Evolutionary conservation across 805 yeast genomes (phyloP), one percentile per base, ranked within the genome.

Genomic region (baker's yeast (Saccharomyces cerevisiae)): DNA sequence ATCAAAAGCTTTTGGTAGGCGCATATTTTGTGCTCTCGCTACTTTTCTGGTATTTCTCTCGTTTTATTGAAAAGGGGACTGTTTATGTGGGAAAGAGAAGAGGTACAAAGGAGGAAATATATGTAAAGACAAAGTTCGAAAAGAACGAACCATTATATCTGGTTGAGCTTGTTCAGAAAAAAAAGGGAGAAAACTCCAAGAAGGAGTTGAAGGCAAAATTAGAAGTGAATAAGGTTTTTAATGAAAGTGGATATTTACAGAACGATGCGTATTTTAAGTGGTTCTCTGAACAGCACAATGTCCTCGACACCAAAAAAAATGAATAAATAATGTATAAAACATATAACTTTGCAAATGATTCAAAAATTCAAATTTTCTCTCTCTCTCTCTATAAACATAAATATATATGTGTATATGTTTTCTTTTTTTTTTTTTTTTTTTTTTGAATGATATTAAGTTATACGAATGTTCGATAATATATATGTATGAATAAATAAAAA

Each of bases 81-180:
- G 71, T 75, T 46, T 82, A 76, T 62, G 59, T 67, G 17, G 87
- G 85, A 0, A 60, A 63, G 27, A 66, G 65, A 26, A 61, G 60
- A 27, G 64, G 68, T 11, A 63, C 68, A 17, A 29, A 41, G 6
- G 47, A 46, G 22, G 72, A 70, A 55, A 59, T 76, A 6, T 56
- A 53, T 21, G 62, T 73, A 10, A 61, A 62, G 27, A 70, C 74
- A 0, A 53, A 46, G 0, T 70, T 77, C 29, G 70, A 70, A 21
- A 75, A 76, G 54, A 73, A 62, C 58, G 53, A 61, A 27, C 82
- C 83, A 3, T 62, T 73, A 27, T 81, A 81, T 62, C 55, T 73
- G 24, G 64, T 80, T 11, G 68, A 64, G n/a, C 59, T 80, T 11
- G 64, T 46, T 8, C 10, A 57, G 11, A 49, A 70, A 2, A 65